Base-by-base conservation (phyloP, 805 yeast genomes). In the Nadsonia fulvescens region DNA sequence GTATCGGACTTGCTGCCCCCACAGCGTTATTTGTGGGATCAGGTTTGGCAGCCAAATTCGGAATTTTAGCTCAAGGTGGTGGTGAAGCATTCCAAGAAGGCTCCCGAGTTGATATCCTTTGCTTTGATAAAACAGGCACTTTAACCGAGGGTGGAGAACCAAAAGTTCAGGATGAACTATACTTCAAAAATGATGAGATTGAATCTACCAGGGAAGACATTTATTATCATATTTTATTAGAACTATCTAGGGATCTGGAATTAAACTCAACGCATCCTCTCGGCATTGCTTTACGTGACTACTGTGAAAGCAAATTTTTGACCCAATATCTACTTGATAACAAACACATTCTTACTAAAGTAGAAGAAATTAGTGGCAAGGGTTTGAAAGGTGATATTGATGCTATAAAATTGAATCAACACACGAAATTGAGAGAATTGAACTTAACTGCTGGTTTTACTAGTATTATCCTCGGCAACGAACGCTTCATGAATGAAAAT, bases 21-120 rank as follows among this genome's bases (percentile, higher is more conserved):
- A 75, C 86, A 2, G 86, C 89, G 0, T 44, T 76, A 20, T 74
- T 71, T 52, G 81, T 76, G 8, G 89, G 89, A 3, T 58, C 79
- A 10, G 81, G 86, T 0, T 44, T 76, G 26, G 81, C 83, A 18
- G 89, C 89, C 8, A 71, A 69, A 40, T 51, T 67, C 42, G 89
- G 86, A 12, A 68, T 76, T 27, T 53, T 76, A 19, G 81, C 76
- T 1, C 63, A 73, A 35, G 86, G 86, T 10, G 89, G 89, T 5
- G 89, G 89, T 17, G 70, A 67, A 24, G 81, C 86, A 2, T 74
- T 76, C 42, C 82, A 76, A 47, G 79, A 76, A 40, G 83, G 74
- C 2, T 64, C 81, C 1, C 53, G 53, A 13, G 55, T 72, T 15
- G 63, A 66, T 29, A 61, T 69, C 18, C 63, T 74, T 6, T 74